phyloP scores from a whole-genome alignment of 257 asterid species.

The Penstemon newberryi region DNA sequence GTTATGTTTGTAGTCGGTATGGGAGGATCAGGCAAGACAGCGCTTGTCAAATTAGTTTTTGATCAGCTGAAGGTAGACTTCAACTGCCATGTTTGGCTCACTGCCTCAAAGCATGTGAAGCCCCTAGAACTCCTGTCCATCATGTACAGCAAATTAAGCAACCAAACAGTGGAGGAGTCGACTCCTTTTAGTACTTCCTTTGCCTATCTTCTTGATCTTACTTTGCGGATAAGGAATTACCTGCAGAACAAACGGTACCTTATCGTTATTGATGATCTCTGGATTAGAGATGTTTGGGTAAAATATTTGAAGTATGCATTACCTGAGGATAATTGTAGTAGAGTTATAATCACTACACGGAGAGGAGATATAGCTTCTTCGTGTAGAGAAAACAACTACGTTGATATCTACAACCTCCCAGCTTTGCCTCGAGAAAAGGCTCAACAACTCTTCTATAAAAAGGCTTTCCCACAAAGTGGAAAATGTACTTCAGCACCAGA shows the following conservation, averaged over 20 bases:
- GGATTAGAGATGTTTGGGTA: conserved; percentile 24
- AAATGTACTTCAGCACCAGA: conserved; percentile 1
- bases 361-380: conserved; percentile 30
- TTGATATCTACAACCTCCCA: conserved; percentile 2
- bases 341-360: conserved; percentile 33
- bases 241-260: conserved; percentile 23
- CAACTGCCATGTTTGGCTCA: conserved; percentile 28
- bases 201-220: not conserved
- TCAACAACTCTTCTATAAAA: conserved; percentile 13
- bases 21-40: conserved; percentile 34
- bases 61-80: conserved; percentile 21
- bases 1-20: conserved; percentile 25
- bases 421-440: conserved; percentile 24
- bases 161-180: not conserved
- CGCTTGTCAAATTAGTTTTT: conserved; percentile 22
- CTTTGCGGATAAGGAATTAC: not conserved
- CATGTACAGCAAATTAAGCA: conserved; percentile 7
- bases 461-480: not conserved
- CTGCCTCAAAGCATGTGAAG: conserved; percentile 3
- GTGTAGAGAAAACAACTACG: not conserved
- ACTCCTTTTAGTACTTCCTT: not conserved
- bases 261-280: conserved; percentile 29
- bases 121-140: not conserved
- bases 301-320: conserved; percentile 13
- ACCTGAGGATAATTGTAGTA: conserved; percentile 5